Percentiles rank a stretch among this genome's conserved stretches.
Evolutionary conservation across 495 filamentous ascomycete genomes (phyloP).

Genomic region (Terfezia boudieri): DNA sequence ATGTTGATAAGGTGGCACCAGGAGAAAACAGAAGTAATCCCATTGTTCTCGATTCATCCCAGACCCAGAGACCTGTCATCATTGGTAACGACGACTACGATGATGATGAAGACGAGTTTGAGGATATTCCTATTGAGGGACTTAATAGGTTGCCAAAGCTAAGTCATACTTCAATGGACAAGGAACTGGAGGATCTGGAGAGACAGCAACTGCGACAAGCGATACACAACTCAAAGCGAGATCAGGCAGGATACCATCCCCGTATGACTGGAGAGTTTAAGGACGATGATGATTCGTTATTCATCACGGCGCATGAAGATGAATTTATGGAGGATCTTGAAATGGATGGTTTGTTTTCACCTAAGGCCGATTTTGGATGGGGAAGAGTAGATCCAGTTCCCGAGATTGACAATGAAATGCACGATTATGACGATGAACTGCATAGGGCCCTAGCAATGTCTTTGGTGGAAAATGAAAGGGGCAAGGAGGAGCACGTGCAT

Average conservation of each 20-base stretch:
- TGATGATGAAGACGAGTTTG: constrained; percentile 52
- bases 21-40: constrained; percentile 32
- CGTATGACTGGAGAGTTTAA: neutral
- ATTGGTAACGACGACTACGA: constrained; percentile 24
- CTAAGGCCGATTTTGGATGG: constrained; percentile 14
- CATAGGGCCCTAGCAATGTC: constrained; percentile 16
- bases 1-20: neutral
- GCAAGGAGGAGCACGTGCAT: neutral
- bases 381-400: constrained; percentile 22
- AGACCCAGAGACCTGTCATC: constrained; percentile 24
- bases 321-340: constrained; percentile 30
- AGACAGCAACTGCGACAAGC: constrained; percentile 21
- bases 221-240: constrained; percentile 22
- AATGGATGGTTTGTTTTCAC: constrained; percentile 6
- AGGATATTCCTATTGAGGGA: constrained; percentile 89
- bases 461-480: neutral
- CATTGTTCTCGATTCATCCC: constrained; percentile 67
- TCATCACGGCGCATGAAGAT: constrained; percentile 46
- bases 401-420: constrained; percentile 9
- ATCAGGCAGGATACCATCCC: constrained; percentile 5
- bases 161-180: constrained; percentile 4
- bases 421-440: constrained; percentile 21
- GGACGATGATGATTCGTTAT: constrained; percentile 32
- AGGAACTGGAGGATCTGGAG: constrained; percentile 22
- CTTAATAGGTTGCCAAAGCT: constrained; percentile 65